A percentile compares a stretch with the other conserved stretches of the same genome.
Conservation (phyloP, 2,329 filamentous ascomycete genomes). For the Biscogniauxia marginata region DNA sequence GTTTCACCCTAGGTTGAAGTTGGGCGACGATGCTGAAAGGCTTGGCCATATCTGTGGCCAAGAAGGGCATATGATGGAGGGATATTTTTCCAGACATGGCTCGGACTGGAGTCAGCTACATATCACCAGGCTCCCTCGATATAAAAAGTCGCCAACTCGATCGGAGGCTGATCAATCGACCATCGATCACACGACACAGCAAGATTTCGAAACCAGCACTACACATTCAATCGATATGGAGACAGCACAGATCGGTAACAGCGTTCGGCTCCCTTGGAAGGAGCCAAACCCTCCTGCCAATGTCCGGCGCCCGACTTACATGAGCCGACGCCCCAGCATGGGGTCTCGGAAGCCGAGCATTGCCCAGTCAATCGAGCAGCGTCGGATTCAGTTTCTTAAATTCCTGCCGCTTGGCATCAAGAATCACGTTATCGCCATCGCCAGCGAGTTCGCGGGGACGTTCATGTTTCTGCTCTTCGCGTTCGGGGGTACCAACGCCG, state of each 20-base stretch:
- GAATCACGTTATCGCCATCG: constrained; percentile 29
- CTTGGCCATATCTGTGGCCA: background rate
- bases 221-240: constrained; percentile 2
- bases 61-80: background rate
- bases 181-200: background rate
- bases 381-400: constrained; percentile 9
- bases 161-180: background rate
- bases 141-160: background rate
- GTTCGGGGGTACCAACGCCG: constrained; percentile 33
- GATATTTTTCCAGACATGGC: background rate
- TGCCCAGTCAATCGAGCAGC: constrained; percentile 7
- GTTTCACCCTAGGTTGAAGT: background rate
- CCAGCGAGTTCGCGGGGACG: constrained; percentile 33
- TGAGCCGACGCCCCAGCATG: constrained; percentile 4
- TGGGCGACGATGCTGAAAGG: background rate
- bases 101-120: background rate
- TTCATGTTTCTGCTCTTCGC: constrained; percentile 36
- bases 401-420: constrained; percentile 18
- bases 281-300: constrained; percentile 5
- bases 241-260: constrained; percentile 2
- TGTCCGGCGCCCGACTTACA: constrained; percentile 2
- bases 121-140: background rate
- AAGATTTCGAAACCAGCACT: background rate
- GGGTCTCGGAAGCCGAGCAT: constrained; percentile 5
- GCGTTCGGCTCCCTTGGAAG: constrained; percentile 9